Base-by-base conservation (phyloP, 1,139 yeast genomes). In the Fermentozyma sake region DNA sequence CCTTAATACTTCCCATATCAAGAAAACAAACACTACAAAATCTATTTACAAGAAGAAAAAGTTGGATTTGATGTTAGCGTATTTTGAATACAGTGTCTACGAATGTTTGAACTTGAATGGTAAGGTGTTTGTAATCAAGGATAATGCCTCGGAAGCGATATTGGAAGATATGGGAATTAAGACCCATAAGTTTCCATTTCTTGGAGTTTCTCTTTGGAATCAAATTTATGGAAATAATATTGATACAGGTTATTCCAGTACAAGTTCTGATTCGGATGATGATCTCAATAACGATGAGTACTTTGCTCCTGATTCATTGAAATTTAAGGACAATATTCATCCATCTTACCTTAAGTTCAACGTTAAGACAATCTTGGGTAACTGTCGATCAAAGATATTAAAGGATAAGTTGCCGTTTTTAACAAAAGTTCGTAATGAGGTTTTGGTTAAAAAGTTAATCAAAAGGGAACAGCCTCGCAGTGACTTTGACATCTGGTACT, bases 121-220 rank as follows among this genome's bases (percentile, higher is more conserved):
- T 18, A 34, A 49, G 19, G 50, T 63, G 16, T 41, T 55, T 28
- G 60, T 51, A 15, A 42, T 62, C 29, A 60, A 60, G 33, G 68
- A 63, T 41, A 45, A 44, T 31, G 30, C 41, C 22, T 41, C 48
- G 28, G 54, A 49, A 30, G 39, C 48, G 28, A 53, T 52, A 24
- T 52, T 60, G 38, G 61, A 53, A 29, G 46, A 46, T 18, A 41
- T 45, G 41, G 47, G 43, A 4, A 29, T 38, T 27, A 44, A 42
- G 17, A 40, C 38, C 22, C 30, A 29, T 19, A 32, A 39, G 28
- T 44, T 51, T 18, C 58, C 58, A 3, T 62, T 49, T 37, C 50
- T 61, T 36, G 68, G 59, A 11, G 65, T 50, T 18, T 61, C 66
- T 10, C 55, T 63, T 39, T 62, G 67, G 68, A 55, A 51, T 37